Conservation (phyloP, 1,284 basidiomycete species). For the Neolentinus lepideus region DNA sequence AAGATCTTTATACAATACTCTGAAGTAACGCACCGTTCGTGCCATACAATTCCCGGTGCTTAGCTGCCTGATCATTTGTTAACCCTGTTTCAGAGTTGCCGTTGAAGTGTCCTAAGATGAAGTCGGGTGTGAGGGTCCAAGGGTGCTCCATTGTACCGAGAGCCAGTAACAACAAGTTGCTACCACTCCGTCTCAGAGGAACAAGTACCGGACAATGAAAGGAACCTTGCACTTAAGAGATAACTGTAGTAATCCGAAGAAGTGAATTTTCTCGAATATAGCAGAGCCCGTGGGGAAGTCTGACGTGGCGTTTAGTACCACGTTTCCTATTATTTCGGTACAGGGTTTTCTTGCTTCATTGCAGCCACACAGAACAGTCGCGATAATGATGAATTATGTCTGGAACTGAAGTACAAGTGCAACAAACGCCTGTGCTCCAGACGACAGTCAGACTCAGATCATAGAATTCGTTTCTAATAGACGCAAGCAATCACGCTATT, state of each 20-base stretch:
- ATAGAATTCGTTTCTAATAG: not conserved
- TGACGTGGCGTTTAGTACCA: conserved; percentile 1
- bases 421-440: too few species aligned
- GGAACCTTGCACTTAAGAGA: not conserved
- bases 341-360: not conserved
- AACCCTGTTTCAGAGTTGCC: conserved; percentile 55
- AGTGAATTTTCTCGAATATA: not conserved
- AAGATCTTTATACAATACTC: not conserved
- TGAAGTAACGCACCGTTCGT: conserved; percentile 59
- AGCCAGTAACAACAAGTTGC: not conserved
- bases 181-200: not conserved
- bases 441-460: too few species aligned
- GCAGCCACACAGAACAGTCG: not conserved
- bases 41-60: conserved; percentile 76
- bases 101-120: conserved; percentile 57
- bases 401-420: not conserved
- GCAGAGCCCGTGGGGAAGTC: not conserved
- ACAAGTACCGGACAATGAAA: too few species aligned
- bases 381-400: not conserved
- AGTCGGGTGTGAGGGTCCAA: conserved; percentile 61
- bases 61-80: conserved; percentile 50
- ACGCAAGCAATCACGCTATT: not conserved
- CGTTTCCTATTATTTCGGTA: not conserved
- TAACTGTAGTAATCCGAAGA: not conserved
- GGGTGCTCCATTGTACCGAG: conserved; percentile 49